A percentile compares a stretch with the other conserved stretches of the same genome.
Evolutionary conservation across 2,329 filamentous ascomycete species (phyloP).

Genomic region (Endothia cerciana): DNA sequence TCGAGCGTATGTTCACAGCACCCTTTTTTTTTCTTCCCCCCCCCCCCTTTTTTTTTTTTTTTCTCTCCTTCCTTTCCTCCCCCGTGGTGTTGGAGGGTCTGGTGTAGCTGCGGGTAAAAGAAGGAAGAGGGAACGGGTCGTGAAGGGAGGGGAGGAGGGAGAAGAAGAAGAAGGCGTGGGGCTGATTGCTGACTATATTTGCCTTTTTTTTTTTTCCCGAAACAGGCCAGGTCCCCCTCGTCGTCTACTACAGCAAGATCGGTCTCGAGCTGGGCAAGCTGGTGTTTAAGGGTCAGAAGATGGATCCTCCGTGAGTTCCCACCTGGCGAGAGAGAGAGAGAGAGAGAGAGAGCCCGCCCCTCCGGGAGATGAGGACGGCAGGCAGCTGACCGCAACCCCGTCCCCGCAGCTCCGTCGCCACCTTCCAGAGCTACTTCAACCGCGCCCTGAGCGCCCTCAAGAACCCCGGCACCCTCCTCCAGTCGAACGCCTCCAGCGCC

Average conservation of each 20-base stretch:
- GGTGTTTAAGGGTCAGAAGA: slow-evolving; percentile 84
- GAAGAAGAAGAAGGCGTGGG: background rate
- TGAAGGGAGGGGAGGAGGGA: background rate
- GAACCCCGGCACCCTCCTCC: slow-evolving; percentile 66
- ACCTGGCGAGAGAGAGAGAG: background rate
- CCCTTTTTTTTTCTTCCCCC: slow-evolving; percentile 5
- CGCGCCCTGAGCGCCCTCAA: slow-evolving; percentile 70
- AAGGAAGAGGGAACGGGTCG: background rate
- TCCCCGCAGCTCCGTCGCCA: slow-evolving; percentile 67
- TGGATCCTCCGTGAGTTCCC: slow-evolving; percentile 88
- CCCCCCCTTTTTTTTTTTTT: no score
- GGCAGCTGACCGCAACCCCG: slow-evolving; percentile 1
- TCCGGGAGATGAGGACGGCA: background rate
- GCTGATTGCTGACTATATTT: slow-evolving; percentile 10
- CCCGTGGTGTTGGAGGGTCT: no score
- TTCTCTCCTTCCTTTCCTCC: no score
- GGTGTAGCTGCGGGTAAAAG: background rate
- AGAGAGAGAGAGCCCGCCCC: no score
- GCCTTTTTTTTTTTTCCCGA: slow-evolving; percentile 11
- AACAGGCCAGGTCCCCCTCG: slow-evolving; percentile 80
- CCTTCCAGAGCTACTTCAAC: slow-evolving; percentile 87
- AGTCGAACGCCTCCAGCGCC: slow-evolving; percentile 61
- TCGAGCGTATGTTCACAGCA: slow-evolving; percentile 81
- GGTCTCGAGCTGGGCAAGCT: slow-evolving; percentile 85
- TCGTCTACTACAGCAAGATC: slow-evolving; percentile 91